Evolutionary conservation across 805 yeast species (phyloP), one percentile per base, ranked within the genome.

Genomic region (Crinitomyces ghanaensis): DNA sequence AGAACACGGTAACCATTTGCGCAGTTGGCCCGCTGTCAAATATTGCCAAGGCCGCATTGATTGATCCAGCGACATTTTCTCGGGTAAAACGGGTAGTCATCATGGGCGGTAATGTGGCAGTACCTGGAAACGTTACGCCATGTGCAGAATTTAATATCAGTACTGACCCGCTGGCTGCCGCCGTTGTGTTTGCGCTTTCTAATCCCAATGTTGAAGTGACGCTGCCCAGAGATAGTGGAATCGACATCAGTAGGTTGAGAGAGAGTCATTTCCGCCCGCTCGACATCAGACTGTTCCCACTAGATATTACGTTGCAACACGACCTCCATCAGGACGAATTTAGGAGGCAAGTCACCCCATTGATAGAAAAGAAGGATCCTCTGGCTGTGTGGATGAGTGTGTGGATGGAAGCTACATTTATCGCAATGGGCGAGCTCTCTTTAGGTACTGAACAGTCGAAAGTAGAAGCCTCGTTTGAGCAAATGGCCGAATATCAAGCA

Each of bases 1-100:
- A 43, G 27, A 43, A 48, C 28, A 45, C 65, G 0, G 65, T 62
- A 11, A 56, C 59, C 4, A 49, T 62, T 13, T 44, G 49, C 5
- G 55, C 65, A 5, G 45, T 62, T 7, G 66, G 66, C 6, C 66
- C 66, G 5, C 41, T 59, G 23, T 55, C 59, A 31, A 62, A 62
- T 43, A 29, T 58, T n/a, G 63, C 65, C 17, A 44, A 39, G 34
- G 66, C 66, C 2, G 63, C 63, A 2, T 45, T 54, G 28, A 34
- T 38, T n/a, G 63, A 62, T 30, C 60, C 63, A 4, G 38, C 30
- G 16, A 40, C 60, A 3, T 62, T 62, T 33, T 28, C 52, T 14
- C 44, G 59, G 4, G 63, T 47, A 19, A 54, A 51, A 35, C 45
- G 51, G 34, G 48, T 61, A 11, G 50, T 59, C 8, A 44, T 52